These are phyloP conservation scores for Ciborinia camelliae DNA, from an alignment of 2,329 filamentous ascomycete species.

Conservation along the genomic window DNA sequence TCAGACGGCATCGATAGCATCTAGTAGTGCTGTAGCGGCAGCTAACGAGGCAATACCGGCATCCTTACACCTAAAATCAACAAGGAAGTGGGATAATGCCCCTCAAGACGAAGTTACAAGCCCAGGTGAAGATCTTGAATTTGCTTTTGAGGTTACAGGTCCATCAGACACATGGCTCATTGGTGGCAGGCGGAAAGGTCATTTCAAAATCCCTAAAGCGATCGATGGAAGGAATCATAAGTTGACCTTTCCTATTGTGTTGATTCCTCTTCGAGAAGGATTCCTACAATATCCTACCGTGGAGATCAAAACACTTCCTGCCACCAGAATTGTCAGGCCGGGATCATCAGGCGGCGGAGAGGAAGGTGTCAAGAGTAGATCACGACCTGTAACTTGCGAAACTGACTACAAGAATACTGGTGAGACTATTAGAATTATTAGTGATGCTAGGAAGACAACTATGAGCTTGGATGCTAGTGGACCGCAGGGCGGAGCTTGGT, in stretches of 20 bases:
- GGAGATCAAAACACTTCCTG: constrained; percentile 65
- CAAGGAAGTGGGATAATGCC: constrained; percentile 57
- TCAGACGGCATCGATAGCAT: constrained; percentile 37
- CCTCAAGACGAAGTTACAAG: constrained; percentile 26
- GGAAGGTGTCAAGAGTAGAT: constrained; percentile 25
- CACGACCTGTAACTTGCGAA: constrained; percentile 57
- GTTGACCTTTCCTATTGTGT: constrained; percentile 60
- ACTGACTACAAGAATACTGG: constrained; percentile 76
- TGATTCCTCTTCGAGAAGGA: constrained; percentile 78
- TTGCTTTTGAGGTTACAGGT: constrained; percentile 77
- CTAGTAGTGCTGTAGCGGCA: constrained; percentile 44
- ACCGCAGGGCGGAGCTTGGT: constrained; percentile 60
- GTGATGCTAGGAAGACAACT: constrained; percentile 68
- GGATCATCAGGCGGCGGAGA: constrained; percentile 26
- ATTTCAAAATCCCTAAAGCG: constrained; percentile 60
- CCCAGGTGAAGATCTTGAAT: constrained; percentile 55
- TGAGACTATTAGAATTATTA: constrained; percentile 71
- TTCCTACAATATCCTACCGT: constrained; percentile 73
- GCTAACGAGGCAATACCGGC: constrained; percentile 65
- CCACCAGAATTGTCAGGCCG: constrained; percentile 28
- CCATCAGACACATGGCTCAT: constrained; percentile 78
- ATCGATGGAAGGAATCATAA: constrained; percentile 46
- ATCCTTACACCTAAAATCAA: constrained; percentile 60
- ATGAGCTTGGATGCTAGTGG: constrained; percentile 68
- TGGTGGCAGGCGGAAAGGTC: constrained; percentile 74